phyloP scores from a whole-genome alignment of 371 early-diverging fungal genomes.

The Sporodiniella umbellata region DNA sequence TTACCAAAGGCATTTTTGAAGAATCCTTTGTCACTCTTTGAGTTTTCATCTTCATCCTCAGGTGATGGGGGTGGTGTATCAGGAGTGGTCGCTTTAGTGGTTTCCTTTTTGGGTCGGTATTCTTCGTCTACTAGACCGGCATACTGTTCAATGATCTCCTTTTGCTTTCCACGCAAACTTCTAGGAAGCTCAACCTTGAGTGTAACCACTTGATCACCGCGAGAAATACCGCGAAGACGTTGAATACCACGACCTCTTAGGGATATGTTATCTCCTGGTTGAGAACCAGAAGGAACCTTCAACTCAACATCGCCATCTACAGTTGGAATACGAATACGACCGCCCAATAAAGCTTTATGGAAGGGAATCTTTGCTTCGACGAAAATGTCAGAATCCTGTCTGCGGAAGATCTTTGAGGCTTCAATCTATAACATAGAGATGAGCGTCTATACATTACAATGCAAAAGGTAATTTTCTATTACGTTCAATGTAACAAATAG shows the following conservation, averaged over 20 bases:
- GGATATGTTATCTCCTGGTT: constrained; percentile 79
- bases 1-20: constrained; percentile 32
- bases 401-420: constrained; percentile 69
- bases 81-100: constrained; percentile 2
- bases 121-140: constrained; percentile 34
- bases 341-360: constrained; percentile 83
- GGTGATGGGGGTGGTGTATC: constrained; percentile 21
- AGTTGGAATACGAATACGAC: constrained; percentile 80
- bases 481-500: constrained; percentile 55
- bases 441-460: neutral
- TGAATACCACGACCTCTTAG: constrained; percentile 76
- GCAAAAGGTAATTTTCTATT: neutral
- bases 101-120: constrained; percentile 22
- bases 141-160: constrained; percentile 28
- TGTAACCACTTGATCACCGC: constrained; percentile 87
- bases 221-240: constrained; percentile 41
- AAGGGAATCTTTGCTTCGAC: constrained; percentile 75
- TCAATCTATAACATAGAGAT: constrained; percentile 15
- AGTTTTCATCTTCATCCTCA: constrained; percentile 1
- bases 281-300: constrained; percentile 78
- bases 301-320: constrained; percentile 91
- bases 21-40: constrained; percentile 18
- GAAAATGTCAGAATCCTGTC: constrained; percentile 78
- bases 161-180: constrained; percentile 41
- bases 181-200: constrained; percentile 78